Base-by-base conservation (phyloP, 768 basidiomycete species). In the Pleurotus tuber-regium region DNA sequence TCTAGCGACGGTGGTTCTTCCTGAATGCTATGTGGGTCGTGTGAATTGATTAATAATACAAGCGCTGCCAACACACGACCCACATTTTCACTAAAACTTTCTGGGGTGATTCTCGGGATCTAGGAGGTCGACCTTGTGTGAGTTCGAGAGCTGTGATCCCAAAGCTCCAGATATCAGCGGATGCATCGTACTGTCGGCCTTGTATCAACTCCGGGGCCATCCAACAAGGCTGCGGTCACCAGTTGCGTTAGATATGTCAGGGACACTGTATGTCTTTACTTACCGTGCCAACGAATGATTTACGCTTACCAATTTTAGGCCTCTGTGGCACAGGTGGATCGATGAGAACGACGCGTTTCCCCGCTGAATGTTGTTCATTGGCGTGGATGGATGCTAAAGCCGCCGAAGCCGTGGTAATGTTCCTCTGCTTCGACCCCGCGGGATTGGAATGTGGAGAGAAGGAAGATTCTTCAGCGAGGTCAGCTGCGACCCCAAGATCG, bases 181-280 rank as follows among this genome's bases (percentile, higher is more conserved):
- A 80, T 10, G 84, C 78, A 63, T 95, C 92, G 64, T 95, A 96
- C 50, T 82, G 80, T 57, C 79, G 80, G 43, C 92, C 89, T 58
- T 87, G 79, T 41, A 98, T 89, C 19, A 97, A 79, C 60, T 98
- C 95, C 1, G 95, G 95, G 0, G 95, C 92, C 94, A 97, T 98
- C 92, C 92, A 97, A 64, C 89, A 92, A 1, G 95, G 95, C 83
- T 85, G 52, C 24, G 14, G 24, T 54, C n/a, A n/a, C n/a, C n/a
- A n/a, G n/a, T 16, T 14, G 19, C 10, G 23, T 24, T 21, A 58
- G 24, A 46, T 12, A 31, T 35, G 38, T 47, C 21, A 56, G 35
- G 48, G n/a, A n/a, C n/a, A n/a, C n/a, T n/a, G n/a, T n/a, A n/a
- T n/a, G 28, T 21, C 40, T 1, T 31, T 2, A 57, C 83, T 44